Evolutionary conservation across 2,329 filamentous ascomycete species (phyloP).

Genomic region (Setomelanomma holmii): DNA sequence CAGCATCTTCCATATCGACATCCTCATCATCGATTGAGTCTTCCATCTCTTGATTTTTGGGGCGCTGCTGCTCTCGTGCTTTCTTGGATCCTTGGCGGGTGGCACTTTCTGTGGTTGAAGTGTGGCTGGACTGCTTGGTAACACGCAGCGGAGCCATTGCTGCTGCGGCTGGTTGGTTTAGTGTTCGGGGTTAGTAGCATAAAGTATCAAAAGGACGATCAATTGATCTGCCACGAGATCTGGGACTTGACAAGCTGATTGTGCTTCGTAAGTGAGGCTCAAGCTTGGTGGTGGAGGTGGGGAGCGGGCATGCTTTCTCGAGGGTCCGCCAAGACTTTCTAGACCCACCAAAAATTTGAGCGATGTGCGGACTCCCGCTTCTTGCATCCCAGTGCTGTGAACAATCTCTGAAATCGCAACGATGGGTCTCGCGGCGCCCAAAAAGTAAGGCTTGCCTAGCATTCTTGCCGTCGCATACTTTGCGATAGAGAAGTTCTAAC

Average conservation of each 20-base stretch:
- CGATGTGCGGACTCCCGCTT: conserved; percentile 23
- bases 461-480: no score
- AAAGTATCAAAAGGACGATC: conserved; percentile 1
- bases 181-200: conserved; percentile 23
- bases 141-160: conserved; percentile 22
- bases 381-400: conserved; percentile 6
- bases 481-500: conserved; percentile 22
- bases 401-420: conserved; percentile 17
- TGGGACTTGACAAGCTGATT: background rate
- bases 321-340: conserved; percentile 38
- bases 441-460: no score
- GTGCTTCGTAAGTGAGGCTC: background rate
- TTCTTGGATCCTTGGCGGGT: conserved; percentile 16
- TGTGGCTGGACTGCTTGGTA: conserved; percentile 16
- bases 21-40: conserved; percentile 8
- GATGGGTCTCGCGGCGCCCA: conserved; percentile 74
- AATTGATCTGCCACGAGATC: background rate
- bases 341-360: conserved; percentile 38
- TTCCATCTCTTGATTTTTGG: conserved; percentile 10
- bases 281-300: background rate
- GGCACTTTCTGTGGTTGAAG: conserved; percentile 2
- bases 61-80: conserved; percentile 7
- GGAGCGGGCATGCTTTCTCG: conserved; percentile 19
- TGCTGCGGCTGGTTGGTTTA: conserved; percentile 9
- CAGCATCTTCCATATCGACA: conserved; percentile 5